Base-by-base conservation (phyloP, 441 rosid genomes). In the Erysimum cheiri region DNA sequence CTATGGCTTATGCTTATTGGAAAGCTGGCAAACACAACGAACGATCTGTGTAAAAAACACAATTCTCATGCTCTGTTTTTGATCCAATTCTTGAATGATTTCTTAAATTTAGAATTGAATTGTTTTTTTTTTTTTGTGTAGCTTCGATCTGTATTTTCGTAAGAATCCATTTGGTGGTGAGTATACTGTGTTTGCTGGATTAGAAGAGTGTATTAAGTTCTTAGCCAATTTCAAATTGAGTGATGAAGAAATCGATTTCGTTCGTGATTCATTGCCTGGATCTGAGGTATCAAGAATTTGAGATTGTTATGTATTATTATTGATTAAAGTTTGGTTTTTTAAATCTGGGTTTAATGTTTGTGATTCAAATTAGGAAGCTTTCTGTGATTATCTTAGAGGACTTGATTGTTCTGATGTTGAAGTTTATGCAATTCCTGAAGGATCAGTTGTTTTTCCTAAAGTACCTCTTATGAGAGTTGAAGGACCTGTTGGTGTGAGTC, bases 1-100 rank as follows among this genome's bases (percentile, higher is more conserved):
- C 97, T 63, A 91, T 94, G 96, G 90, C 97, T 53, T 94, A 89
- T 58, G 96, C 97, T 77, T 91, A 89, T 74, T 91, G 98, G 98
- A 94, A 90, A 81, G 98, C 96, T 65, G 82, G 86, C 57, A 94
- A 94, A 82, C 92, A 91, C 70, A 59, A 78, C 68, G 97, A 91
- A 39, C 86, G 89, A 37, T 85, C 97, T 50, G 97, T 90, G 98
- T 94, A 75, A 81, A 81, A 83, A 72, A 28, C 19, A 56, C 40
- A 6, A 40, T n/a, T 60, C 61, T 70, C 35, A 12, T 17, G 17
- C 40, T 63, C 15, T 28, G 10, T 0, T 40, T 31, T 22, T n/a
- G 1, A 1, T 37, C 2, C 2, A 2, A 3, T 14, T 13, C 8
- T n/a, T 28, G n/a, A 33, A 6, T 32, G 8, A 26, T 59, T 47